Percentiles rank a stretch among this genome's conserved stretches.
These are phyloP conservation scores for Phaffomyces antillensis DNA, from an alignment of 805 yeast species.

Conservation along the genomic window DNA sequence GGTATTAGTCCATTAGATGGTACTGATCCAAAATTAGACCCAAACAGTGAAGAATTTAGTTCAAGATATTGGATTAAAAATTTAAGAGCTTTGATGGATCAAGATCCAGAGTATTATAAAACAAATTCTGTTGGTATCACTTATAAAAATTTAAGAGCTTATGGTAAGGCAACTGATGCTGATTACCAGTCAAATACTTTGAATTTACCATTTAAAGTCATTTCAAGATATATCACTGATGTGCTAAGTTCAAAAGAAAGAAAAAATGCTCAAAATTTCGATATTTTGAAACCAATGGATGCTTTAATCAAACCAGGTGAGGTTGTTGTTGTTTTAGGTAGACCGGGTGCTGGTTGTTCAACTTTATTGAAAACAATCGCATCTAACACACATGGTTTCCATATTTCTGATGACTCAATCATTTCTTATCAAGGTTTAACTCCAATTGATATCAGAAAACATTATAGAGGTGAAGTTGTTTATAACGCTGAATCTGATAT, in stretches of 20 bases:
- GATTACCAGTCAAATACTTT: conserved; percentile 60
- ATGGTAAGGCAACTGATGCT: conserved; percentile 51
- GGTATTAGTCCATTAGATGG: conserved; percentile 30
- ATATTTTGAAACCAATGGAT: conserved; percentile 46
- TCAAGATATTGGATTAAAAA: conserved; percentile 60
- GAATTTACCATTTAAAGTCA: conserved; percentile 30
- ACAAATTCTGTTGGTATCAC: conserved; percentile 51
- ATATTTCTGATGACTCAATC: conserved; percentile 35
- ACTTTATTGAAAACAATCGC: conserved; percentile 52
- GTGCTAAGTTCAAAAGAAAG: conserved; percentile 13
- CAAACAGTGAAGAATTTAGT: conserved; percentile 47
- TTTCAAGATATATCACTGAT: conserved; percentile 10
- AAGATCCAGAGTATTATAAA: conserved; percentile 55
- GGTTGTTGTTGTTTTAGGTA: conserved; percentile 64
- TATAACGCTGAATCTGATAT: conserved; percentile 59
- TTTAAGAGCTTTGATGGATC: conserved; percentile 40
- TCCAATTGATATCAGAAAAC: conserved; percentile 35
- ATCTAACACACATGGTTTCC: conserved; percentile 49
- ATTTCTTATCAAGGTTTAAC: conserved; percentile 45
- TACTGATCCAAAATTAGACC: conserved; percentile 46
- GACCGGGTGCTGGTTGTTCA: conserved; percentile 74
- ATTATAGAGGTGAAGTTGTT: conserved; percentile 55
- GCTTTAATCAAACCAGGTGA: conserved; percentile 58
- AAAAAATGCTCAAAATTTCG: conserved; percentile 28
- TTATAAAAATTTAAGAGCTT: conserved; percentile 53